Evolutionary conservation across 148 eudicot species (phyloP), one percentile per base, ranked within the genome.

Genomic region (Agrostemma githago): DNA sequence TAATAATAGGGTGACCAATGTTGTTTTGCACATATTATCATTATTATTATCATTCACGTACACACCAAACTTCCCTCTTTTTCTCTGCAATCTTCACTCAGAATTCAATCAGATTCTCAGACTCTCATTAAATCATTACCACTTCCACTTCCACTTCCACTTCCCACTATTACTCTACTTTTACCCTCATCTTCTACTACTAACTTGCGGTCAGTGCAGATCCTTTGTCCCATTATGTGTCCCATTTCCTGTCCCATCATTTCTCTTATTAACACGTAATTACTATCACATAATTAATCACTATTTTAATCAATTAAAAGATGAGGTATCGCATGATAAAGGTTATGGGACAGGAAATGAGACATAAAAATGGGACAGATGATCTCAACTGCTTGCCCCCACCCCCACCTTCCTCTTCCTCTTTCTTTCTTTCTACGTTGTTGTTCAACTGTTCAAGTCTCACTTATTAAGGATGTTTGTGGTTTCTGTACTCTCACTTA

Each of bases 1-100:
- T 67, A 67, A 19, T 42, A 40, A 1, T 51, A 17, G 34, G 44
- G 34, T 44, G 2, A 44, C 56, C 71, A n/a, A 16, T 66, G 53
- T 42, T 17, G n/a, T 26, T 26, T 26, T 67, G 8, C 71, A 67
- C 54, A 42, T 37, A 42, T 42, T 62, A 26, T 8, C 37, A 62
- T 21, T 56, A 26, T 8, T 11, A 62, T 21, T 56, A 7, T 4
- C 2, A 57, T 3, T 16, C 16, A 14, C 34, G 34, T 26, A 57
- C 61, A 57, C 1, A 26, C 53, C n/a, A n/a, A 62, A 40, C 66
- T 26, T 9, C 66, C 66, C 66, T 26, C 2, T 39, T 40, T 39
- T 40, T 19, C 46, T 40, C 58, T 72, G 72, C 58, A 64, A 12
- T 39, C 74, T 77, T 70, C 63, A 70, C 62, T 77, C 40, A 12